Conservation (phyloP, 495 filamentous ascomycete genomes). For the Hypoxylon fuscum region DNA sequence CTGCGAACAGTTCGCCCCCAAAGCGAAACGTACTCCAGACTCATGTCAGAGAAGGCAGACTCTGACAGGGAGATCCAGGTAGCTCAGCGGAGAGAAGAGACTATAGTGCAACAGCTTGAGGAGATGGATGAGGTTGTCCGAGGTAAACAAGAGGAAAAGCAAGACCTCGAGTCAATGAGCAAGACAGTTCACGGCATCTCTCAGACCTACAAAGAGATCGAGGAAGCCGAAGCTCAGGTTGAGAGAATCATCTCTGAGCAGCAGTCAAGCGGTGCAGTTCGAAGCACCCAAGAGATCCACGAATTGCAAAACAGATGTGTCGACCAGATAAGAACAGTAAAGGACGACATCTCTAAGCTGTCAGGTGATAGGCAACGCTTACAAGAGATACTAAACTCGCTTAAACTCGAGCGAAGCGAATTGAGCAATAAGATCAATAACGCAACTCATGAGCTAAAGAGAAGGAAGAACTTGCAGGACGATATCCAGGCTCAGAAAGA, state of each 20-base stretch:
- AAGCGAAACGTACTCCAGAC: slow-evolving; percentile 76
- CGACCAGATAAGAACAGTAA: slow-evolving; percentile 72
- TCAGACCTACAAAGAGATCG: slow-evolving; percentile 74
- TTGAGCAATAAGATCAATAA: slow-evolving; percentile 72
- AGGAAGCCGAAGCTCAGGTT: slow-evolving; percentile 73
- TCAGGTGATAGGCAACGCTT: slow-evolving; percentile 74
- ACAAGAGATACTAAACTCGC: slow-evolving; percentile 68
- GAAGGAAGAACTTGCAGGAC: slow-evolving; percentile 70
- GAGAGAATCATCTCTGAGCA: slow-evolving; percentile 75
- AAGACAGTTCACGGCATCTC: slow-evolving; percentile 81
- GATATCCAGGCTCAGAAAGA: slow-evolving; percentile 78
- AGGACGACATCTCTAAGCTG: slow-evolving; percentile 69
- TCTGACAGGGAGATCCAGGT: slow-evolving; percentile 68
- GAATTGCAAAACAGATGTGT: slow-evolving; percentile 71
- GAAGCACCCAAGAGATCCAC: slow-evolving; percentile 84
- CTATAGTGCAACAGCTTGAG: slow-evolving; percentile 72
- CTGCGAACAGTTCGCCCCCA: slow-evolving; percentile 68
- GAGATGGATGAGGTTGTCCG: slow-evolving; percentile 74
- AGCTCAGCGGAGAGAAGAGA: slow-evolving; percentile 62
- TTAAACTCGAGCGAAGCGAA: slow-evolving; percentile 78
- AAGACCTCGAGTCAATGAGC: slow-evolving; percentile 77
- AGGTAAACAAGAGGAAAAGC: slow-evolving; percentile 69
- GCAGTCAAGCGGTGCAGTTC: slow-evolving; percentile 66
- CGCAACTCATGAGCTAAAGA: slow-evolving; percentile 77
- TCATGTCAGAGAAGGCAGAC: slow-evolving; percentile 75